Evolutionary conservation across 441 rosid genomes (phyloP), one percentile per base, ranked within the genome.

Genomic region (Codiaeum variegatum): DNA sequence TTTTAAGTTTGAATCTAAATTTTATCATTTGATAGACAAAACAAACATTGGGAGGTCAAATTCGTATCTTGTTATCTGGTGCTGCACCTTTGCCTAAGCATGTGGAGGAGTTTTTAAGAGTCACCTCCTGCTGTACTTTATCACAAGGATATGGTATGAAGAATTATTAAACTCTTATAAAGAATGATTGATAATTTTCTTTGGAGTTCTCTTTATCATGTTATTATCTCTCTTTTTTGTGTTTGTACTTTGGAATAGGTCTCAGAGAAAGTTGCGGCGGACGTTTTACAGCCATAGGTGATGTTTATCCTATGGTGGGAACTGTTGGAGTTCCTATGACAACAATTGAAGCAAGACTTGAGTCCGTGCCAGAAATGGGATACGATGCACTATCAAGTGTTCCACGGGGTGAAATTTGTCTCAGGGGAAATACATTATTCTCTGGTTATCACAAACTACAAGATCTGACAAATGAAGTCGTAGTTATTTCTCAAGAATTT

Each of bases 181-280:
- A 40, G 13, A 40, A 40, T 40, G 44, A 40, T 40, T 40, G 2
- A 10, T 40, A 40, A 9, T 40, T 40, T 40, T 10, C 44, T 11
- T 40, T 40, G 44, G 44, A 40, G 8, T 40, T 40, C 44, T 40
- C 44, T 40, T 40, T 8, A 40, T 40, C 44, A 9, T 40, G 44
- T 40, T 40, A 40, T 40, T 40, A 8, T 70, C 40, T 42, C 46
- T 19, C n/a, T 32, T 36, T 54, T 32, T 34, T 46, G 13, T 40
- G 44, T 66, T 11, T 40, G 49, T 51, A 71, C 19, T 54, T 40
- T 62, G 58, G 74, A 66, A 76, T 49, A 94, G 98, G 98, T 73
- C 88, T 94, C 51, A 92, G 97, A 12, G 97, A 90, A 83, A 92
- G 96, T 71, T 87, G 94, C 40, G 92, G 93, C 56, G 98, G 98